Base-by-base conservation (phyloP, 805 yeast species). In the Starmera quercuum region DNA sequence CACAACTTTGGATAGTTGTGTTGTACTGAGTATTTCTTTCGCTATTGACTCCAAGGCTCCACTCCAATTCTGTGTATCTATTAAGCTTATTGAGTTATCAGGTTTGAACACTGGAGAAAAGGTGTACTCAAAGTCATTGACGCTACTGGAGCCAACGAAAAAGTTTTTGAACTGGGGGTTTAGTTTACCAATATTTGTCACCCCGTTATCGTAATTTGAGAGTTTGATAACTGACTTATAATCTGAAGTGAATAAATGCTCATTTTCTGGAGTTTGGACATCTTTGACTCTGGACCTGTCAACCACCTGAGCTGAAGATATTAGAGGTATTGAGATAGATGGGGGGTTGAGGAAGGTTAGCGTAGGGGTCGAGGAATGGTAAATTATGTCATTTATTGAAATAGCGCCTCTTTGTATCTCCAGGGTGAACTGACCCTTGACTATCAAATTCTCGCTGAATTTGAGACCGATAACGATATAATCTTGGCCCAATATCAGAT, bases 351-450 rank as follows among this genome's bases (percentile, higher is more conserved):
- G 20, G 31, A 54, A 70, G 43, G 35, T 62, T 48, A 52, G 56
- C 26, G 34, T 45, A 14, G 36, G 43, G 6, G 38, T 40, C 20
- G 40, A 40, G 14, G 54, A 61, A 45, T 46, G 66, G 44, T 54
- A 54, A 1, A 49, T 27, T 14, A 55, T 35, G 42, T 66, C 60
- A 40, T 76, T 75, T 1, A 75, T 38, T 4, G 53, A 40, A 1
- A 71, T 47, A 1, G 70, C 66, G 13, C 83, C 83, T 33, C 68
- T 49, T 38, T 63, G 66, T 0, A 75, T 54, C 4, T 48, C 47
- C 17, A 75, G 32, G 4, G 30, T 44, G 41, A 61, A 73, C 38
- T 66, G 74, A 1, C 83, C 82, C 35, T 59, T 55, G 2, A 75
- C 34, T 26, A 72, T 42, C 3, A 75, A 37, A 32, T 47, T 59